A percentile compares a stretch with the other conserved stretches of the same genome.
Conservation (phyloP, 306 rosid genomes). For the Mimosa bimucronata region DNA sequence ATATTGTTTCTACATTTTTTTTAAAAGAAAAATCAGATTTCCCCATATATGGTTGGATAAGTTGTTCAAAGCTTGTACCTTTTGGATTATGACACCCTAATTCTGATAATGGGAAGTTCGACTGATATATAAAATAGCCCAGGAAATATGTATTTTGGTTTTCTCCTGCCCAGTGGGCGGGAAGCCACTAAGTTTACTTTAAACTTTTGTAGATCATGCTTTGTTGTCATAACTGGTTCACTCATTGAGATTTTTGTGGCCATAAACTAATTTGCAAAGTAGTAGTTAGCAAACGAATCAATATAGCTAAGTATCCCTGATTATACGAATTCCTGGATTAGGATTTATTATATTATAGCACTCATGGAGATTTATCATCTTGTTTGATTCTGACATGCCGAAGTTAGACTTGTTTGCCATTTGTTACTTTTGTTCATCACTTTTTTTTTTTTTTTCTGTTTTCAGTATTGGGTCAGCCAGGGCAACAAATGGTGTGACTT, state of each 20-base stretch:
- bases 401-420: background rate
- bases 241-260: background rate
- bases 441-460: constrained; percentile 8
- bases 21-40: background rate
- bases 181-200: background rate
- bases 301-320: background rate
- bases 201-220: background rate
- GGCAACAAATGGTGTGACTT: constrained; percentile 99
- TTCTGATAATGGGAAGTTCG: constrained; percentile 10
- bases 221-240: background rate
- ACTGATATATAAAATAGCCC: background rate
- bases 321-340: background rate
- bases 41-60: background rate
- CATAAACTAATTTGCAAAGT: background rate
- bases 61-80: background rate
- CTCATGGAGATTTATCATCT: background rate
- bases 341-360: no score
- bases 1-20: background rate
- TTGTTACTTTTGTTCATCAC: constrained; percentile 8
- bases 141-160: background rate
- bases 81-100: background rate
- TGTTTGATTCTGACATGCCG: constrained; percentile 9
- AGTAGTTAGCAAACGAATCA: background rate
- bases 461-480: constrained; percentile 98
- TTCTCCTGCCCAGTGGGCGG: background rate